Base-by-base conservation (phyloP, 2,329 filamentous ascomycete genomes). In the Colletotrichum magnum region DNA sequence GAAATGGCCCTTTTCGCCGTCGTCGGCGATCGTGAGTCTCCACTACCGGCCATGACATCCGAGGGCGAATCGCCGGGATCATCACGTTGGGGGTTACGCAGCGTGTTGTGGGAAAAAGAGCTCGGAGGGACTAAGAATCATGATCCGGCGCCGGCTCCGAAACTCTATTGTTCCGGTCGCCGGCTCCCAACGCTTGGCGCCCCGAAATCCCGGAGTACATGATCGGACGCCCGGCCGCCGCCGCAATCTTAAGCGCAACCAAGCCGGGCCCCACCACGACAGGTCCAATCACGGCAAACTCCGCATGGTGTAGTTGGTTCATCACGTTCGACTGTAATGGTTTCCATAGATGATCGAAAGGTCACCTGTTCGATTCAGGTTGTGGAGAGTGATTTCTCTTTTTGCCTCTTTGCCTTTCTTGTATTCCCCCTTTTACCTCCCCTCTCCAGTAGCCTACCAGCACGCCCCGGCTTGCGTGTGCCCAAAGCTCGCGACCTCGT, bases 391-490 rank as follows among this genome's bases (percentile, higher is more conserved):
- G 13, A 13, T 32, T n/a, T 15, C 26, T 21, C 24, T 15, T 5
- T n/a, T 47, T 9, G 6, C 18, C 32, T 24, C 16, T 39, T 24
- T 51, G 5, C 26, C 26, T n/a, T 2, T 43, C 16, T 43, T n/a
- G 13, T 2, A 5, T 13, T 4, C 15, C 15, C 13, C 15, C 15
- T 43, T 13, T n/a, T 15, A 2, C 21, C 12, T 43, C 5, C 5
- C 15, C 5, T 15, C 41, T 15, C 41, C 41, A 16, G 2, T 12
- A 15, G 16, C 13, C 24, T 54, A 56, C 61, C 50, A 59, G 26
- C 56, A 69, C 0, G 64, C 56, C 2, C 53, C 61, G 2, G 61
- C 56, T 41, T 65, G 61, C 4, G 54, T 59, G 36, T 60, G 56
- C 7, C 66, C 54, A 13, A 60, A 69, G 39, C 50, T 69, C 4